phyloP scores from a whole-genome alignment of 108 stramenopile genomes.

The Discostella pseudostelligera region DNA sequence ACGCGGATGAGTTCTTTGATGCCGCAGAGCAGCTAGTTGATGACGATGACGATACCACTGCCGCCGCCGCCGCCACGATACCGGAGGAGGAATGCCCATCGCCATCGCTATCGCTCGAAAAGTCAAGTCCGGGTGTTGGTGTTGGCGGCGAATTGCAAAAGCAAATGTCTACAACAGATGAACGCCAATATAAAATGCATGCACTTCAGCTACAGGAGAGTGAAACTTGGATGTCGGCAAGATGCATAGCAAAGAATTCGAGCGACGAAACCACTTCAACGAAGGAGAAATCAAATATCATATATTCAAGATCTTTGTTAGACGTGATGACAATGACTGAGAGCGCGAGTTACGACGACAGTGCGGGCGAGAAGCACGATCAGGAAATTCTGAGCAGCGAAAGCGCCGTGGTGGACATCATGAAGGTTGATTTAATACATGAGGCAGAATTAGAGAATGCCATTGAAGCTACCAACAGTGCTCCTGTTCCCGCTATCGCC shows the following conservation, averaged over 20 bases:
- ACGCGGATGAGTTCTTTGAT: slow-evolving; percentile 36
- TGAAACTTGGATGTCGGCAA: slow-evolving; percentile 11
- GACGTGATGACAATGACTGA: neutral
- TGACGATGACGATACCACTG: neutral
- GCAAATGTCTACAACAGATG: no score
- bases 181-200: no score
- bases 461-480: neutral
- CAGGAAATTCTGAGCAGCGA: neutral
- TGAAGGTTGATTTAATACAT: neutral
- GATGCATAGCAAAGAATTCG: neutral
- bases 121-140: no score
- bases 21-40: slow-evolving; percentile 29
- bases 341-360: neutral
- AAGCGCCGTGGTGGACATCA: neutral
- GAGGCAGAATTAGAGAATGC: neutral
- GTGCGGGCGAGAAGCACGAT: neutral
- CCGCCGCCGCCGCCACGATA: neutral
- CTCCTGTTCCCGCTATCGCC: neutral
- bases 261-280: neutral
- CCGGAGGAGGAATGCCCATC: neutral
- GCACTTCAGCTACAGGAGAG: no score
- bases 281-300: neutral
- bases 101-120: no score
- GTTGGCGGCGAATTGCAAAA: no score
- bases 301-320: neutral